Evolutionary conservation across 306 rosid genomes (phyloP).

Genomic region (Inga oerstediana): DNA sequence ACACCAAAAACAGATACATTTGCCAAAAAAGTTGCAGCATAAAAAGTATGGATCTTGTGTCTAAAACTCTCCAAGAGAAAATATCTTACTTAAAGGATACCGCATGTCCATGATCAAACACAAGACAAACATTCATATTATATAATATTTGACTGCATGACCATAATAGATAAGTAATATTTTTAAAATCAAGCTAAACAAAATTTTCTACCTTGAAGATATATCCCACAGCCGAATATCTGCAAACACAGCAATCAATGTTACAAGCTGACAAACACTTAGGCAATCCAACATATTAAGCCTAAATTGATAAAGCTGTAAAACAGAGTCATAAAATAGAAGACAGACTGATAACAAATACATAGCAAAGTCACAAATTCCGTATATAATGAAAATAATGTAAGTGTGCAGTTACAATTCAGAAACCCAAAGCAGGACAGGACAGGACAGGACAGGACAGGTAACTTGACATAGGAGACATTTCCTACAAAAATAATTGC

Average conservation of each 20-base stretch:
- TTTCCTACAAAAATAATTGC: neutral
- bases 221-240: constrained; percentile 96
- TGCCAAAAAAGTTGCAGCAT: neutral
- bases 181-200: neutral
- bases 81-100: neutral
- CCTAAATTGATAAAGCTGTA: neutral
- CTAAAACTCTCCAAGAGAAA: neutral
- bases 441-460: too few species aligned
- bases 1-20: neutral
- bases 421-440: neutral
- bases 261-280: neutral
- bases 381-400: neutral
- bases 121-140: neutral
- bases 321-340: neutral
- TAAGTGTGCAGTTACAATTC: neutral
- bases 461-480: neutral
- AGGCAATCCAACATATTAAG: constrained; percentile 11
- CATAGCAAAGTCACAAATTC: neutral
- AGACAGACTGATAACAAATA: neutral
- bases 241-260: constrained; percentile 40
- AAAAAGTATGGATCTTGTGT: neutral
- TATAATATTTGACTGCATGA: constrained; percentile 4
- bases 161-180: constrained; percentile 4
- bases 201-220: constrained; percentile 65
- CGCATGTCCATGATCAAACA: neutral